phyloP scores from a whole-genome alignment of 768 basidiomycete genomes.

The Mycena chlorophos region DNA sequence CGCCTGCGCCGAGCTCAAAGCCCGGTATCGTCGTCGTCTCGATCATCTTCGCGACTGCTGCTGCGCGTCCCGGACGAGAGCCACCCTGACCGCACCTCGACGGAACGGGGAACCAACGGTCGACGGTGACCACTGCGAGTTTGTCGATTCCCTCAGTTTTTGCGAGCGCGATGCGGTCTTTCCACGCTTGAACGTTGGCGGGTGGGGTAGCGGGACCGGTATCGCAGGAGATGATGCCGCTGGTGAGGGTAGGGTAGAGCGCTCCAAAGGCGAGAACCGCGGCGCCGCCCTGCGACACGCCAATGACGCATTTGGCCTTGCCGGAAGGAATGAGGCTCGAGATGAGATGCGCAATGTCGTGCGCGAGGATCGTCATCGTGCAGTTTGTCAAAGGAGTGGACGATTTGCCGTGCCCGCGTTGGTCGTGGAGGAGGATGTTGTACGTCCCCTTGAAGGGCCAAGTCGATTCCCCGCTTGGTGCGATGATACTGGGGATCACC shows the following conservation, averaged over 20 bases:
- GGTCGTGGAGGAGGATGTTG: constrained; percentile 53
- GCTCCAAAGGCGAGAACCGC: constrained; percentile 48
- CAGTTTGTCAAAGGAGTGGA: constrained; percentile 31
- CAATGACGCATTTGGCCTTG: constrained; percentile 46
- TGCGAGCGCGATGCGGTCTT: constrained; percentile 42
- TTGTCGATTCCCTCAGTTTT: constrained; percentile 40
- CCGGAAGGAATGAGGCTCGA: constrained; percentile 32
- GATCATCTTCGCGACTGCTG: constrained; percentile 40
- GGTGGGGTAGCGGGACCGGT: constrained; percentile 44
- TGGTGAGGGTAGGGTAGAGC: constrained; percentile 35
- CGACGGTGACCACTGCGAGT: constrained; percentile 43
- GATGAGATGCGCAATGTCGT: constrained; percentile 44
- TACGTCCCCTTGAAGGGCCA: constrained; percentile 29
- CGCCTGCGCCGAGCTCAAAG: constrained; percentile 47
- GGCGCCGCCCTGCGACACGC: constrained; percentile 57
- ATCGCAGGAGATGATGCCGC: constrained; percentile 49
- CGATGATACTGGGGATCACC: constrained; percentile 42
- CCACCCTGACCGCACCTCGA: constrained; percentile 30
- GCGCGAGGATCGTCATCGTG: constrained; percentile 47
- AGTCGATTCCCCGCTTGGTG: constrained; percentile 20
- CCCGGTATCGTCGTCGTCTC: constrained; percentile 35
- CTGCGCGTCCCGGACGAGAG: constrained; percentile 18
- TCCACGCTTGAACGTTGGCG: constrained; percentile 53
- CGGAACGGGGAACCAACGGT: constrained; percentile 50
- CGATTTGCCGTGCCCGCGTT: constrained; percentile 54